phyloP scores from a whole-genome alignment of 192 early-diverging fungal genomes.

The Phlyctochytrium bullatum region DNA sequence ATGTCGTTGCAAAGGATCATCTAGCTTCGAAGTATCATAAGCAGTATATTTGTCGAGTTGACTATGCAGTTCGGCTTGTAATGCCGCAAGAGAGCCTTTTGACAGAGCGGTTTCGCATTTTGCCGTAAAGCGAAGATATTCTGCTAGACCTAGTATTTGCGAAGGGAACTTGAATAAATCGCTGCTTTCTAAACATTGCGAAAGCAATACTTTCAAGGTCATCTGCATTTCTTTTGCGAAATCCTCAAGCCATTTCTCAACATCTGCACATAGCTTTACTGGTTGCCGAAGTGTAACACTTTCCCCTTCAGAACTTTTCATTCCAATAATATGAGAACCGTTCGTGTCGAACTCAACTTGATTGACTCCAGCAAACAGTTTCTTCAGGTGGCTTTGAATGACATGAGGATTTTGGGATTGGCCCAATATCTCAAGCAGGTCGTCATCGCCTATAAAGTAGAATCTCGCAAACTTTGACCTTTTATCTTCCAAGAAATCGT shows the following conservation, averaged over 20 bases:
- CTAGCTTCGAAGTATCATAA: conserved; percentile 41
- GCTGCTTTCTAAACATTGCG: conserved; percentile 37
- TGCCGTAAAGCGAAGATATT: conserved; percentile 52
- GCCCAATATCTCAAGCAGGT: conserved; percentile 58
- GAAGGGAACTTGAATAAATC: conserved; percentile 53
- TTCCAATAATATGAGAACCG: conserved; percentile 39
- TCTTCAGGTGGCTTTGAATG: conserved; percentile 58
- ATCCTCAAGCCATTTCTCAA: conserved; percentile 52
- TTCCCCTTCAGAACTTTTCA: conserved; percentile 56
- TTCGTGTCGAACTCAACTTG: conserved; percentile 48
- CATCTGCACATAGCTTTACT: conserved; percentile 48
- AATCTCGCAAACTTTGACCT: conserved; percentile 51
- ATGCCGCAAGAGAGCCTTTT: conserved; percentile 20
- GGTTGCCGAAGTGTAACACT: conserved; percentile 39
- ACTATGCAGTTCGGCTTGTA: conserved; percentile 32
- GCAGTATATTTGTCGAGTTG: conserved; percentile 53
- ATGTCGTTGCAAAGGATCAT: conserved; percentile 37
- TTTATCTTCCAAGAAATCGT: conserved; percentile 58
- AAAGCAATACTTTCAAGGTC: conserved; percentile 39
- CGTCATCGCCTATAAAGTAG: conserved; percentile 62
- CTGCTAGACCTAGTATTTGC: conserved; percentile 46
- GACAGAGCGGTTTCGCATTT: conserved; percentile 42
- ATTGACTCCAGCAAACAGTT: conserved; percentile 59
- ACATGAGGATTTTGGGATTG: conserved; percentile 59
- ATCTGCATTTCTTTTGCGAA: conserved; percentile 52